A percentile compares a stretch with the other conserved stretches of the same genome.
Evolutionary conservation across 805 yeast species (phyloP).

Genomic region (Candida khao-thaluensis): DNA sequence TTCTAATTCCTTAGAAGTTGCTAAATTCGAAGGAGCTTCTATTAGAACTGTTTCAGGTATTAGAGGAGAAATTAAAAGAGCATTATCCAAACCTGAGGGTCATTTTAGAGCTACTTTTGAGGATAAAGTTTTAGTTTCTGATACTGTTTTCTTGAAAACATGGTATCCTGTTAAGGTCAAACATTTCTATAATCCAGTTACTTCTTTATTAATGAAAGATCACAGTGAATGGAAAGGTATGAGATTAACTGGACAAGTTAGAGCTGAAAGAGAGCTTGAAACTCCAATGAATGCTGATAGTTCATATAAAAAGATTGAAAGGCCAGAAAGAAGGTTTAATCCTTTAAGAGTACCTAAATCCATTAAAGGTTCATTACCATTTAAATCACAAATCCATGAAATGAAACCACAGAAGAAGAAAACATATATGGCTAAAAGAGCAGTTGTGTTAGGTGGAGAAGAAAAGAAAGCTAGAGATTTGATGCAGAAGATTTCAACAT

Average conservation of each 20-base stretch:
- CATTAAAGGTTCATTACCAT: constrained; percentile 77
- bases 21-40: constrained; percentile 96
- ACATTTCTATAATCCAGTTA: constrained; percentile 92
- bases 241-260: constrained; percentile 90
- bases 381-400: constrained; percentile 83
- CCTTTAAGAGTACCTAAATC: constrained; percentile 83
- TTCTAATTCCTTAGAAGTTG: constrained; percentile 86
- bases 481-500: constrained; percentile 81
- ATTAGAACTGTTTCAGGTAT: constrained; percentile 96
- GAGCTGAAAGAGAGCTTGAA: constrained; percentile 68
- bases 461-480: constrained; percentile 91
- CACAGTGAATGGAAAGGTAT: constrained; percentile 94
- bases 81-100: constrained; percentile 92
- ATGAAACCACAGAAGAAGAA: constrained; percentile 85
- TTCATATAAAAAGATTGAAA: constrained; percentile 68
- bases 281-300: constrained; percentile 58
- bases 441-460: constrained; percentile 88
- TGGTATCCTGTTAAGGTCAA: constrained; percentile 96
- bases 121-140: constrained; percentile 89
- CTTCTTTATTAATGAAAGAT: constrained; percentile 74
- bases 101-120: constrained; percentile 95
- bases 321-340: constrained; percentile 82
- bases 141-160: constrained; percentile 83
- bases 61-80: constrained; percentile 95
- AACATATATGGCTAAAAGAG: constrained; percentile 83